Conservation (phyloP, 768 basidiomycete genomes). For the Crassisporium funariophilum region DNA sequence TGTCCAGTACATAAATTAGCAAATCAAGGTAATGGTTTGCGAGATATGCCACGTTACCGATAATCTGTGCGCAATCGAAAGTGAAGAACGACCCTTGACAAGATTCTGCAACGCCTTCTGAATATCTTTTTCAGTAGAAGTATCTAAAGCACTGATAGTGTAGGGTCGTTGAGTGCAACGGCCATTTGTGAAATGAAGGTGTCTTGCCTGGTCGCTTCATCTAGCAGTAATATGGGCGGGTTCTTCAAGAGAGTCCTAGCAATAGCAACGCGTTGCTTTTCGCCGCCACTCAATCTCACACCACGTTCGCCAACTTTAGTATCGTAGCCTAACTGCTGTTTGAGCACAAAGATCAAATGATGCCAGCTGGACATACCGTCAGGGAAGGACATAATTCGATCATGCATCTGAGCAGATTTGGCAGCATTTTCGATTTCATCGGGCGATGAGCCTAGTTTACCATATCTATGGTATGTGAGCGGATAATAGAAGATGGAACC, state of each 20-base stretch:
- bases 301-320: constrained; percentile 92
- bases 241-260: constrained; percentile 86
- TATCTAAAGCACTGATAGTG: constrained; percentile 72
- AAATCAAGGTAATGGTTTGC: constrained; percentile 9
- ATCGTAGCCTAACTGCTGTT: constrained; percentile 55
- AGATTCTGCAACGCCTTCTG: constrained; percentile 85
- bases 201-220: constrained; percentile 70
- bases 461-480: constrained; percentile 52
- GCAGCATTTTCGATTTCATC: constrained; percentile 83
- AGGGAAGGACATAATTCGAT: constrained; percentile 80
- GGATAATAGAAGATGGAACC: background rate
- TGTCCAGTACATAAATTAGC: constrained; percentile 25
- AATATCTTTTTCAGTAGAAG: constrained; percentile 88
- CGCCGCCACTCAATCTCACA: constrained; percentile 81
- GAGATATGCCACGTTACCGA: constrained; percentile 47
- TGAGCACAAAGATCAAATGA: background rate
- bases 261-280: constrained; percentile 89
- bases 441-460: constrained; percentile 66
- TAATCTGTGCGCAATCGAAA: constrained; percentile 80
- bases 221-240: constrained; percentile 77
- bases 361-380: constrained; percentile 48
- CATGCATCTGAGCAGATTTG: constrained; percentile 85
- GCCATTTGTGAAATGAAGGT: background rate
- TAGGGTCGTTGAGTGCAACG: constrained; percentile 2
- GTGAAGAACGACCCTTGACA: constrained; percentile 68